Evolutionary conservation across 169 alveolate genomes (phyloP).

Genomic region (Cardiosporidium cionae): DNA sequence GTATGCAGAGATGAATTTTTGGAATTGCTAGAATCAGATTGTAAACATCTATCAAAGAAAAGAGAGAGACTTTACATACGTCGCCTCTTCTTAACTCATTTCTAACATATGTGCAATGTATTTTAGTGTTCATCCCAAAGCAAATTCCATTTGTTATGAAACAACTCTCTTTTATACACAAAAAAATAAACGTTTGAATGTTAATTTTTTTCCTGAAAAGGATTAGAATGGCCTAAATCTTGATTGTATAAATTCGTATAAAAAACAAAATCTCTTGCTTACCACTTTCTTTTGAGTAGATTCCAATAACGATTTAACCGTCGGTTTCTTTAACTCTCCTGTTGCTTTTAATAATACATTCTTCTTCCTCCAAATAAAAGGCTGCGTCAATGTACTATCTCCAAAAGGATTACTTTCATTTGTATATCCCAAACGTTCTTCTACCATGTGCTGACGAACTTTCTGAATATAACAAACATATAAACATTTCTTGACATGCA

Average conservation of each 20-base stretch:
- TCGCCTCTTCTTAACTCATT: too few relatives aligned
- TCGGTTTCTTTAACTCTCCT: constrained; percentile 15
- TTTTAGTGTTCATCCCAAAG: too few relatives aligned
- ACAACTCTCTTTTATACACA: background rate
- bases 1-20: too few relatives aligned
- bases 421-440: constrained; percentile 32
- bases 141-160: too few relatives aligned
- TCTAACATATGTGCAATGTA: too few relatives aligned
- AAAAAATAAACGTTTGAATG: background rate
- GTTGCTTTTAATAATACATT: constrained; percentile 20
- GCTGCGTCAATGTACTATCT: constrained; percentile 25
- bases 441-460: constrained; percentile 22
- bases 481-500: too few relatives aligned
- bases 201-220: too few relatives aligned
- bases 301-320: constrained; percentile 9
- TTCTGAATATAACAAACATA: constrained; percentile 1
- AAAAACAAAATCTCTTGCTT: constrained; percentile 4
- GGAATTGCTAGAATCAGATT: too few relatives aligned
- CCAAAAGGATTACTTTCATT: constrained; percentile 37
- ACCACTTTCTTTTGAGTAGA: constrained; percentile 28
- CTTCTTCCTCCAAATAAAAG: constrained; percentile 37
- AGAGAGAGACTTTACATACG: too few relatives aligned
- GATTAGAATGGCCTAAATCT: too few relatives aligned
- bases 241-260: background rate
- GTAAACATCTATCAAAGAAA: too few relatives aligned